Evolutionary conservation across 768 basidiomycete genomes (phyloP).

Genomic region (Termitomyces titanicus): DNA sequence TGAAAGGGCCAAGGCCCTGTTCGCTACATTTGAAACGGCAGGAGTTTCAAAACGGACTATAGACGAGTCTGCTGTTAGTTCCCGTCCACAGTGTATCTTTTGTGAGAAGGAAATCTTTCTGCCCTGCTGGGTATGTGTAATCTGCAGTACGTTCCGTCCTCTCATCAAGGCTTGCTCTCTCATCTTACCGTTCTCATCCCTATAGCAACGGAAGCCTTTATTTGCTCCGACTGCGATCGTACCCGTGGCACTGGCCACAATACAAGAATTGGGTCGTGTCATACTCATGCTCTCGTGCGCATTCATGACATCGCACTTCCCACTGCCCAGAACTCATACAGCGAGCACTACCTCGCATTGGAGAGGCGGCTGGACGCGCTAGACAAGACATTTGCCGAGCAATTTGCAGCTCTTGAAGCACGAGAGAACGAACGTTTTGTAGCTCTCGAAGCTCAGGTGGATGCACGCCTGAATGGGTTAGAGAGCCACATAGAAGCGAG

Average conservation of each 20-base stretch:
- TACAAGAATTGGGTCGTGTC: slow-evolving; percentile 4
- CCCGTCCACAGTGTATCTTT: slow-evolving; percentile 9
- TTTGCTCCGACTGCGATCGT: slow-evolving; percentile 29
- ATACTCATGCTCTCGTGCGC: slow-evolving; percentile 25
- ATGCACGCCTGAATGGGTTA: slow-evolving; percentile 10
- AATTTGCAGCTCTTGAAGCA: slow-evolving; percentile 22
- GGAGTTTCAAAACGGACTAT: background rate
- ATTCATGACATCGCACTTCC: slow-evolving; percentile 20
- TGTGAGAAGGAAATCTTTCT: slow-evolving; percentile 15
- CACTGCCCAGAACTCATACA: slow-evolving; percentile 17
- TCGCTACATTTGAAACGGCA: slow-evolving; percentile 21
- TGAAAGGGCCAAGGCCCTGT: slow-evolving; percentile 23
- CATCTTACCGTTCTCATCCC: background rate
- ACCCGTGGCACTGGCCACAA: slow-evolving; percentile 9
- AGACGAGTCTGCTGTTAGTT: background rate
- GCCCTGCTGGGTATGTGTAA: slow-evolving; percentile 20
- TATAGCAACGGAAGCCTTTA: slow-evolving; percentile 28
- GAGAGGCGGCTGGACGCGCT: slow-evolving; percentile 26
- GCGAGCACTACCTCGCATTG: slow-evolving; percentile 24
- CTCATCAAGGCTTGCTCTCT: background rate
- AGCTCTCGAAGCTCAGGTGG: slow-evolving; percentile 22
- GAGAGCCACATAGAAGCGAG: slow-evolving; percentile 10
- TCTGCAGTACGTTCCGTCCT: slow-evolving; percentile 11
- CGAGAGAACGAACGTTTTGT: slow-evolving; percentile 23
- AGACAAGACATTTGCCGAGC: slow-evolving; percentile 25